Percentiles rank a stretch among this genome's conserved stretches.
phyloP scores from a whole-genome alignment of 305 asterid species.

The Coffea humblotiana region DNA sequence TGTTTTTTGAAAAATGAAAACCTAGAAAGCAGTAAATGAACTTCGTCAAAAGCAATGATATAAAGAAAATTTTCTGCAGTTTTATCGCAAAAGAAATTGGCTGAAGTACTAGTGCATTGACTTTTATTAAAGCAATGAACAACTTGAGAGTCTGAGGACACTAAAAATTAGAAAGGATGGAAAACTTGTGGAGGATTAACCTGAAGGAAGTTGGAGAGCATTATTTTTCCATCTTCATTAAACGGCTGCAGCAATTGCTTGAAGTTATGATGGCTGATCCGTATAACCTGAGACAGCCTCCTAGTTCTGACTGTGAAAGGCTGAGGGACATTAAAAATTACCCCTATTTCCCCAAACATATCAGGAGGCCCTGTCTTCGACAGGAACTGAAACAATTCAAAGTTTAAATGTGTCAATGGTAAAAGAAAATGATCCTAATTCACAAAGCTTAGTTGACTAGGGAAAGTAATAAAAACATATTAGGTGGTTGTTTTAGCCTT shows the following conservation, averaged over 20 bases:
- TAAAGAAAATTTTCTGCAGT: neutral
- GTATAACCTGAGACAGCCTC: constrained; percentile 89
- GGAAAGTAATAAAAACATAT: neutral
- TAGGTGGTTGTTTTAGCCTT: neutral
- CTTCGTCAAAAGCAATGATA: neutral
- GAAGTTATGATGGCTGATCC: constrained; percentile 90
- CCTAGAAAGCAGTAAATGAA: neutral
- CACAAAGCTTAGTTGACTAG: neutral
- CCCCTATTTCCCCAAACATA: constrained; percentile 89
- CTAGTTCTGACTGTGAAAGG: constrained; percentile 88
- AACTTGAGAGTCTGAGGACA: neutral
- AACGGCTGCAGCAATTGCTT: constrained; percentile 81
- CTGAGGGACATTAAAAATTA: constrained; percentile 80
- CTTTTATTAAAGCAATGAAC: neutral
- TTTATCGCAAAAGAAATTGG: neutral
- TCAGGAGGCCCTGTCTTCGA: constrained; percentile 58
- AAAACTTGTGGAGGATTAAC: constrained; percentile 36
- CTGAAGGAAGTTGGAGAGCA: constrained; percentile 77
- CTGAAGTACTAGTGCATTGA: neutral
- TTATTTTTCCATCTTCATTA: constrained; percentile 58
- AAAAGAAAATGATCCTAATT: neutral
- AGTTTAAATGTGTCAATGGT: constrained; percentile 21
- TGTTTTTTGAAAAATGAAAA: neutral
- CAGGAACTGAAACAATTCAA: constrained; percentile 54
- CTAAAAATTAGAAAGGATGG: constrained; percentile 13